Conservation (phyloP, 2,329 filamentous ascomycete genomes). For the Botrytis fabae region DNA sequence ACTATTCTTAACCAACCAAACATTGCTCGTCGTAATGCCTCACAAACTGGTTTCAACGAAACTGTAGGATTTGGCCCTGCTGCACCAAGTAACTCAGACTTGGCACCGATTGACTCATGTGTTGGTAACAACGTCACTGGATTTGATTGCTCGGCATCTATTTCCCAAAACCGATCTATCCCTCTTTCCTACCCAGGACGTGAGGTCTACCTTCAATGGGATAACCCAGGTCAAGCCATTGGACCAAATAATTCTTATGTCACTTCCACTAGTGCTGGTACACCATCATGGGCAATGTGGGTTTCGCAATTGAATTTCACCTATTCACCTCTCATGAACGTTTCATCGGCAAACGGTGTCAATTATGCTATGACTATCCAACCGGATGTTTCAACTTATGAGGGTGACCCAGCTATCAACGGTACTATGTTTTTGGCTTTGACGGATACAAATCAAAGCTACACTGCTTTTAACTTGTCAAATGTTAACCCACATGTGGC, state of each 20-base stretch:
- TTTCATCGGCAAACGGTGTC: slow-evolving; percentile 44
- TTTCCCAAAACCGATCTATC: slow-evolving; percentile 66
- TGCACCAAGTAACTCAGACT: slow-evolving; percentile 37
- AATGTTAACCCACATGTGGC: slow-evolving; percentile 75
- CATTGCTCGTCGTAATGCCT: slow-evolving; percentile 64
- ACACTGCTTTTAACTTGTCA: slow-evolving; percentile 76
- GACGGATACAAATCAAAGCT: slow-evolving; percentile 65
- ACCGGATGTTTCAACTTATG: slow-evolving; percentile 67
- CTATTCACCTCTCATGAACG: slow-evolving; percentile 59
- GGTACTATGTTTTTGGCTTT: slow-evolving; percentile 78
- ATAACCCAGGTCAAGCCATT: slow-evolving; percentile 63
- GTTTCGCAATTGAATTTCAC: slow-evolving; percentile 76
- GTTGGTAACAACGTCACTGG: slow-evolving; percentile 55
- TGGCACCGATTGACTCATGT: slow-evolving; percentile 53
- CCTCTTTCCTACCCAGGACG: slow-evolving; percentile 76
- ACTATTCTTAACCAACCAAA: slow-evolving; percentile 76
- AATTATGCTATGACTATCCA: slow-evolving; percentile 59
- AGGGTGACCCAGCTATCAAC: slow-evolving; percentile 61
- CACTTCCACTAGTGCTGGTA: slow-evolving; percentile 59
- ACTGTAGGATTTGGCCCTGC: slow-evolving; percentile 56
- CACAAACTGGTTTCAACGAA: slow-evolving; percentile 61
- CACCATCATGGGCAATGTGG: slow-evolving; percentile 71
- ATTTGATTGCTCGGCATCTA: slow-evolving; percentile 61
- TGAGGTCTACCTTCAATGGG: slow-evolving; percentile 71
- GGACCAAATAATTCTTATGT: slow-evolving; percentile 84